A percentile compares a stretch with the other conserved stretches of the same genome.
Evolutionary conservation across 2,329 filamentous ascomycete genomes (phyloP).

Genomic region (Penicillium rolfsii): DNA sequence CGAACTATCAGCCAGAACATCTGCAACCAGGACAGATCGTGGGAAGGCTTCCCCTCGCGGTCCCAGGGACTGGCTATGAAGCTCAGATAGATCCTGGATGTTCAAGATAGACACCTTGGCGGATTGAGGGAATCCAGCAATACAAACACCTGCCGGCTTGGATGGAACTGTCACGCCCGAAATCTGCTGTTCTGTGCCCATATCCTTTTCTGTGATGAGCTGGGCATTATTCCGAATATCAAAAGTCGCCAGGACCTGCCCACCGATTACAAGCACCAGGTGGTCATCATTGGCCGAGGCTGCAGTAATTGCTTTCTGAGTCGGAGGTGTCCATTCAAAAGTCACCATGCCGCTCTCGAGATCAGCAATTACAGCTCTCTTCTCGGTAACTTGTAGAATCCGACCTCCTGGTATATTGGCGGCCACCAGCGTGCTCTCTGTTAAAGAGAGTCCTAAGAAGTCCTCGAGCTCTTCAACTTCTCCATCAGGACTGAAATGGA

Average conservation of each 20-base stretch:
- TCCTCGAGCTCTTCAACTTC: constrained; percentile 84
- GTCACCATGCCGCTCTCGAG: constrained; percentile 51
- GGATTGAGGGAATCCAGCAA: constrained; percentile 87
- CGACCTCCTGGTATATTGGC: constrained; percentile 65
- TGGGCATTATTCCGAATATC: constrained; percentile 63
- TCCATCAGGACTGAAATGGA: constrained; percentile 72
- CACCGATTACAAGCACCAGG: constrained; percentile 75
- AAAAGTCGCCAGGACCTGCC: constrained; percentile 71
- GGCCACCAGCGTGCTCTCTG: constrained; percentile 71
- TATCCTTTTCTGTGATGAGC: constrained; percentile 61
- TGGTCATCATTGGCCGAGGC: constrained; percentile 73
- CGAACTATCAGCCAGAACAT: constrained; percentile 67
- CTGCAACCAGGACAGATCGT: constrained; percentile 76
- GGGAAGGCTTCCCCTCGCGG: constrained; percentile 76
- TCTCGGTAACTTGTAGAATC: constrained; percentile 76
- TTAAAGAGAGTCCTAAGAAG: constrained; percentile 71
- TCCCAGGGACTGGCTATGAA: constrained; percentile 66
- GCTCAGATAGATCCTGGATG: constrained; percentile 65
- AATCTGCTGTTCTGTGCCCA: constrained; percentile 72
- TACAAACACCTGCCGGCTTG: constrained; percentile 66
- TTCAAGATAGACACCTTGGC: constrained; percentile 76
- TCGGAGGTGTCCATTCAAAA: constrained; percentile 52
- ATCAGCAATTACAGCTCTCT: constrained; percentile 65
- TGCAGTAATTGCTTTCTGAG: constrained; percentile 67
- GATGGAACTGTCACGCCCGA: constrained; percentile 79